Conservation (phyloP, 345 rosid species). For the Abelmoschus esculentus region DNA sequence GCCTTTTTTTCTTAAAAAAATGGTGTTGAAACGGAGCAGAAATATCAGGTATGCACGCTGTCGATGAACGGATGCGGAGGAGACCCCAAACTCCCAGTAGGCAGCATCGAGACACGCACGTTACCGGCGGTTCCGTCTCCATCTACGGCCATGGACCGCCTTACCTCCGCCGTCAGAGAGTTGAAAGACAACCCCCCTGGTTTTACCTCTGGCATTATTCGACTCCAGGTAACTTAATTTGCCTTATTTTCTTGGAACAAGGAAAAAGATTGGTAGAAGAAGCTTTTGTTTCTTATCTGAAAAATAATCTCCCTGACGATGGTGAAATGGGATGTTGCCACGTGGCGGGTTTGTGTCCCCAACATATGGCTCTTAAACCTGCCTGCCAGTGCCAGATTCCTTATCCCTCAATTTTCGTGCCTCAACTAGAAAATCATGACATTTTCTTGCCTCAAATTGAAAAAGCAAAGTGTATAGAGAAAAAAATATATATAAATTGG, state of each 20-base stretch:
- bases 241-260: too few species aligned
- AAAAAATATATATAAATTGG: too few species aligned
- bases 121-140: slow-evolving; percentile 42
- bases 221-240: slow-evolving; percentile 49
- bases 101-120: slow-evolving; percentile 44
- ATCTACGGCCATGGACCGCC: slow-evolving; percentile 45
- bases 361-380: not conserved
- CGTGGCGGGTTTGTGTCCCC: slow-evolving; percentile 24
- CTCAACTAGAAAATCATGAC: too few species aligned
- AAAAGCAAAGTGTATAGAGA: too few species aligned
- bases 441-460: too few species aligned
- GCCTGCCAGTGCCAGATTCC: too few species aligned
- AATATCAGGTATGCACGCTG: slow-evolving; percentile 28
- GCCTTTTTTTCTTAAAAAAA: not conserved
- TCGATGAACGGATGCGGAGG: slow-evolving; percentile 80
- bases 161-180: slow-evolving; percentile 37
- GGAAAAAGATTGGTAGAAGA: too few species aligned
- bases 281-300: too few species aligned
- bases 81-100: slow-evolving; percentile 39
- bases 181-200: slow-evolving; percentile 45
- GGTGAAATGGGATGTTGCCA: slow-evolving; percentile 25
- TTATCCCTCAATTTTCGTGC: not conserved
- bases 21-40: slow-evolving; percentile 19
- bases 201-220: slow-evolving; percentile 58
- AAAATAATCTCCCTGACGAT: not conserved